phyloP scores from a whole-genome alignment of 345 rosid species.

The Erysimum cheiranthoides region DNA sequence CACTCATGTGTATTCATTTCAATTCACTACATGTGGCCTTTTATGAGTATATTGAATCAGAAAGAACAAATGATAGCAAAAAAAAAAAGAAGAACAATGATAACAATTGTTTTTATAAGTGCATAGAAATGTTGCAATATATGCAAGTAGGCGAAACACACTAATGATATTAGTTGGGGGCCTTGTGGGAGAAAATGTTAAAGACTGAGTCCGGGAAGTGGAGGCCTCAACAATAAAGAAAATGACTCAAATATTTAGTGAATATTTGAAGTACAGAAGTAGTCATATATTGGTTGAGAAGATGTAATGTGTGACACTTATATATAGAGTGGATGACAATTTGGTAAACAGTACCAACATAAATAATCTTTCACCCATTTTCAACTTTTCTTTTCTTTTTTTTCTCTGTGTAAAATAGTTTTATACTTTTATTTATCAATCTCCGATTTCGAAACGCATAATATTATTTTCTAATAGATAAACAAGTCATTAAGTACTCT shows the following conservation, averaged over 20 bases:
- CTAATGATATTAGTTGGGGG: not conserved
- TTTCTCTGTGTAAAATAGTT: not conserved
- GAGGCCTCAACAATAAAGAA: not conserved
- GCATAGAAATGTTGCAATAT: not conserved
- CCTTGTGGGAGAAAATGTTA: not conserved
- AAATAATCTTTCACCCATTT: not conserved
- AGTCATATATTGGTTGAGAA: conserved; percentile 3
- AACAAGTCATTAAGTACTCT: no score
- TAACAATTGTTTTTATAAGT: not conserved
- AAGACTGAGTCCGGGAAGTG: not conserved
- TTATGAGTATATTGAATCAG: not conserved
- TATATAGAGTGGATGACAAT: not conserved
- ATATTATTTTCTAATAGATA: no score
- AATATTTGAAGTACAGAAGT: not conserved
- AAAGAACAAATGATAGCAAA: not conserved
- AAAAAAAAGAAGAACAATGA: not conserved
- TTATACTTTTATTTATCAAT: no score
- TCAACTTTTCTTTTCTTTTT: not conserved
- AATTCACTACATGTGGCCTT: not conserved
- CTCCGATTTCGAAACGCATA: no score
- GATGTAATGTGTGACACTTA: not conserved
- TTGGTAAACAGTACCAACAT: not conserved
- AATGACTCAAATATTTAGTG: not conserved
- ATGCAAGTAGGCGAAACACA: not conserved
- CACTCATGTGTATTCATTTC: not conserved